phyloP scores from a whole-genome alignment of 2,329 filamentous ascomycete species.

The Dendryphion nanum region DNA sequence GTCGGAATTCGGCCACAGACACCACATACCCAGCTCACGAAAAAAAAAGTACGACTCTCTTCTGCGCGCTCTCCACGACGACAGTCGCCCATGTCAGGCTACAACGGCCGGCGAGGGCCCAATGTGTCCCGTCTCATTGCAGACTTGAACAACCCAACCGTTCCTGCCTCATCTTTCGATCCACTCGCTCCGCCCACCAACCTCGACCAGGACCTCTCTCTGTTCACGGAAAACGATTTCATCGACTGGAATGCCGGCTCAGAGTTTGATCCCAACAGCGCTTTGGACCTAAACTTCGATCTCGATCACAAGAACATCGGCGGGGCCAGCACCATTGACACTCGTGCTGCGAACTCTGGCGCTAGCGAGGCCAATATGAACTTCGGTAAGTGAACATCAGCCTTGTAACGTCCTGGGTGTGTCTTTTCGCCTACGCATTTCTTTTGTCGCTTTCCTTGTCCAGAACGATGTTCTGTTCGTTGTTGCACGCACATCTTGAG shows the following conservation, averaged over 20 bases:
- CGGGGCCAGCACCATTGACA: constrained; percentile 2
- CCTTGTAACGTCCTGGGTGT: constrained; percentile 4
- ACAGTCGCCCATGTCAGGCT: constrained; percentile 62
- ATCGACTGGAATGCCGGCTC: constrained; percentile 61
- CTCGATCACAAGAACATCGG: constrained; percentile 20
- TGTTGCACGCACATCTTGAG: constrained; percentile 3
- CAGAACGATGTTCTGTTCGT: not conserved
- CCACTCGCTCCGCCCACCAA: constrained; percentile 39
- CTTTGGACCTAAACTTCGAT: constrained; percentile 29
- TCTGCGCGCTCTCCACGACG: constrained; percentile 8
- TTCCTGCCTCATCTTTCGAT: constrained; percentile 47
- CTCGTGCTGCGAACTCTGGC: constrained; percentile 14
- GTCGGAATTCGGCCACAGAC: too few relatives aligned
- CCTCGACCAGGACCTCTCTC: constrained; percentile 46
- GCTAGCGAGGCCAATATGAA: constrained; percentile 30
- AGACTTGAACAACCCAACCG: constrained; percentile 65
- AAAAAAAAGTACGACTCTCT: constrained; percentile 8
- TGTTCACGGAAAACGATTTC: constrained; percentile 62
- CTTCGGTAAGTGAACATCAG: constrained; percentile 5
- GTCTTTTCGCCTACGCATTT: constrained; percentile 5
- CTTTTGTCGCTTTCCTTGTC: too few relatives aligned
- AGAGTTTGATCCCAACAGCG: constrained; percentile 21
- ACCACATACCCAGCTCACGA: too few relatives aligned
- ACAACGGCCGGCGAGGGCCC: constrained; percentile 73
- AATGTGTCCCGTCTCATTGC: constrained; percentile 90